phyloP scores from a whole-genome alignment of 257 asterid genomes.

The Forsythia viridissima region DNA sequence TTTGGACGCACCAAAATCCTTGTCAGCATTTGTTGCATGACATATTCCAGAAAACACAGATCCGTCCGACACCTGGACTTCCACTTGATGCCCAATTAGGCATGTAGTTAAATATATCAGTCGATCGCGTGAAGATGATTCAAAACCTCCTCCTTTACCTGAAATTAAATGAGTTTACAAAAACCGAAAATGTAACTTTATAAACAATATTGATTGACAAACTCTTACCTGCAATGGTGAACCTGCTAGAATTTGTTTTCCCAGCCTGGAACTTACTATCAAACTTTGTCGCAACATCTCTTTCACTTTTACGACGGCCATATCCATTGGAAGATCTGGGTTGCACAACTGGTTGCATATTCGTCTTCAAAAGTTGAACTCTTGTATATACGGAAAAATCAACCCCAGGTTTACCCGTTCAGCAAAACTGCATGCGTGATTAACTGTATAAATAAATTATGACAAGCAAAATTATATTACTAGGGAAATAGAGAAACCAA shows the following conservation, averaged over 20 bases:
- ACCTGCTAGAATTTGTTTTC: slow-evolving; percentile 48
- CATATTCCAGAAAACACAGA: slow-evolving; percentile 82
- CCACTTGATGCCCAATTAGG: slow-evolving; percentile 91
- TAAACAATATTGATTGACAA: slow-evolving; percentile 17
- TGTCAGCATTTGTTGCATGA: slow-evolving; percentile 74
- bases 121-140: slow-evolving; percentile 69
- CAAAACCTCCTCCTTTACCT: slow-evolving; percentile 70
- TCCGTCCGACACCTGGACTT: slow-evolving; percentile 90
- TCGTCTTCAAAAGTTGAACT: slow-evolving; percentile 48
- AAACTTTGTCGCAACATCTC: slow-evolving; percentile 50
- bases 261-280: slow-evolving; percentile 63
- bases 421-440: slow-evolving; percentile 34
- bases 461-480: not conserved
- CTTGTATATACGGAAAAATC: slow-evolving; percentile 31
- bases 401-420: slow-evolving; percentile 28
- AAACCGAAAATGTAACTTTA: not conserved
- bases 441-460: slow-evolving; percentile 2
- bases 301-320: slow-evolving; percentile 74
- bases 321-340: slow-evolving; percentile 76
- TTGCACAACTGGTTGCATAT: slow-evolving; percentile 72
- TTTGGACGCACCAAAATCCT: slow-evolving; percentile 70
- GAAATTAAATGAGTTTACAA: slow-evolving; percentile 31
- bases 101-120: slow-evolving; percentile 62
- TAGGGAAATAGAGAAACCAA: not conserved
- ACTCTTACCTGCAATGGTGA: slow-evolving; percentile 53